Conservation (phyloP, 2,329 filamentous ascomycete genomes). For the Aspergillus sclerotialis region DNA sequence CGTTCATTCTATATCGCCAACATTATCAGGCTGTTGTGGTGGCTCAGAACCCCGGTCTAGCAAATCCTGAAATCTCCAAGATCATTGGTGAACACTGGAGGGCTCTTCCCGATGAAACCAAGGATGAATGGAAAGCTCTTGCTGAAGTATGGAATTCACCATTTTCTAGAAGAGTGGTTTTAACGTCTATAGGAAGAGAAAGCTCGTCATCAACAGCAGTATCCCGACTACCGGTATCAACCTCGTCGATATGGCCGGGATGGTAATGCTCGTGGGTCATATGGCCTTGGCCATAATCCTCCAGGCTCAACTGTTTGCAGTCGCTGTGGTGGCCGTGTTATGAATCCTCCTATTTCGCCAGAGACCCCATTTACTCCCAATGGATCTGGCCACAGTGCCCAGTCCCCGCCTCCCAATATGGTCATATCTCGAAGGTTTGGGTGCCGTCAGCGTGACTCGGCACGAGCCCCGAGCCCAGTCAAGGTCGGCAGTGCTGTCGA, state of each 20-base stretch:
- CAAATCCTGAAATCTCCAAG: conserved; percentile 95
- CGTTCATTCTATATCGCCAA: conserved; percentile 95
- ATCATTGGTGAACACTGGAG: conserved; percentile 94
- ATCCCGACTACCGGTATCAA: conserved; percentile 91
- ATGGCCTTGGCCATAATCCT: conserved; percentile 29
- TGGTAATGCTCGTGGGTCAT: conserved; percentile 30
- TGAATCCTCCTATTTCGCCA: conserved; percentile 39
- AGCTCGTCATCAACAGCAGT: conserved; percentile 76
- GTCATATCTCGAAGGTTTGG: conserved; percentile 15
- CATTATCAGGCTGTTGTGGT: conserved; percentile 81
- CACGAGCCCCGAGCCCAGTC: conserved; percentile 17
- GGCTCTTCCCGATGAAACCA: conserved; percentile 63
- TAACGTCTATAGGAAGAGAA: conserved; percentile 66
- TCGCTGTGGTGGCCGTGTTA: conserved; percentile 41
- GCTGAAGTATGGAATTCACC: conserved; percentile 57
- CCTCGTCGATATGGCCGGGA: conserved; percentile 63
- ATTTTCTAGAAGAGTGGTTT: not conserved
- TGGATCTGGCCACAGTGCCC: conserved; percentile 25
- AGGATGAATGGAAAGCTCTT: conserved; percentile 79
- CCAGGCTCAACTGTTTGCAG: conserved; percentile 32
- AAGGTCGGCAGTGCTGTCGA: conserved; percentile 17
- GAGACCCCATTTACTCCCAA: conserved; percentile 35
- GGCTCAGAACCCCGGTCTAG: conserved; percentile 73
- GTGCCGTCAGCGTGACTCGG: conserved; percentile 16
- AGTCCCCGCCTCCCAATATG: conserved; percentile 22